Evolutionary conservation across 2,329 filamentous ascomycete species (phyloP), one percentile per base, ranked within the genome.

Genomic region (Fusarium goolgardi): DNA sequence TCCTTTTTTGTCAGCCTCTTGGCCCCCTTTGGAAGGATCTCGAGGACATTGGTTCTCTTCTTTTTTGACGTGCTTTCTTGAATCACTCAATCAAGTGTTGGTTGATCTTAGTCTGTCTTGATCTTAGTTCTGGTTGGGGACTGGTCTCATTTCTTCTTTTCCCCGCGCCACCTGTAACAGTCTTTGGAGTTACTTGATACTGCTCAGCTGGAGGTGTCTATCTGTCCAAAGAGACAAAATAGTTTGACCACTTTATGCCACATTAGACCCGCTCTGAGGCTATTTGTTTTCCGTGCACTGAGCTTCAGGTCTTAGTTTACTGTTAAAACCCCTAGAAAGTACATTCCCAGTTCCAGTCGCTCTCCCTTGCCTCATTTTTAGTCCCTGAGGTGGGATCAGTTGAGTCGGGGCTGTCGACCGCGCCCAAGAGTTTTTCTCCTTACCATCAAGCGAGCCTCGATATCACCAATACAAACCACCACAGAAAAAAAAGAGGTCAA

Each of bases 361-460:
- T 55, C 64, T 69, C 60, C 67, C 60, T 68, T 66, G 65, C 58
- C 56, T 69, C 61, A 66, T 69, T 52, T 63, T 40, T 39, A 55
- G 53, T 67, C 52, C 65, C 46, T 63, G 56, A 21, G 34, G 23
- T 51, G 47, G 47, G 49, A 67, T 55, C 40, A 59, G 40, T 46
- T 63, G 39, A 52, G 39, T 32, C 51, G 25, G 39, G 34, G 45
- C 60, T 62, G 65, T 58, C 52, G 16, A 55, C 52, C 51, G 51
- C 29, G 55, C 47, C 54, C 50, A 65, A 53, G 43, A 50, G 21
- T 27, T 60, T 40, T 51, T 20, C 47, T 35, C 37, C 35, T 31
- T 21, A 10, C 23, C 31, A 35, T 27, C 41, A 34, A 51, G 32
- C 23, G 34, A 40, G 23, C 47, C 7, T 40, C 47, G 27, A 37